These are phyloP conservation scores for Leptographium wingfieldii DNA, from an alignment of 2,329 filamentous ascomycete species.

Conservation along the genomic window DNA sequence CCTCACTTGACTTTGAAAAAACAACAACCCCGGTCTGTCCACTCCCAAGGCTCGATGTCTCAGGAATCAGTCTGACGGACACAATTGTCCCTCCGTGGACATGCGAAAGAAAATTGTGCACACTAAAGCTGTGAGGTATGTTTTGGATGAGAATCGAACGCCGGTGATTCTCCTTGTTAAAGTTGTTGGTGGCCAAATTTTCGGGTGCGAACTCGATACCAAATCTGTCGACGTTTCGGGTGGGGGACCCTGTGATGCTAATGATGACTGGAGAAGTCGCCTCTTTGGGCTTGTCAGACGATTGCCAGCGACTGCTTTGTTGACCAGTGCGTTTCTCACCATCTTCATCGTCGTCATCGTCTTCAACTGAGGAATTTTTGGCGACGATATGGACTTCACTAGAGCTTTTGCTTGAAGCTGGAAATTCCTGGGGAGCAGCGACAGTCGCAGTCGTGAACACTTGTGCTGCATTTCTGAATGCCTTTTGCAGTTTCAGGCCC, in stretches of 20 bases:
- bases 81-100: slow-evolving; percentile 9
- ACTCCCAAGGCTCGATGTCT: neutral
- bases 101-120: slow-evolving; percentile 8
- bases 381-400: neutral
- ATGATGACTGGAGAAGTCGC: slow-evolving; percentile 2
- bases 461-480: neutral
- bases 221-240: slow-evolving; percentile 4
- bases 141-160: slow-evolving; percentile 9
- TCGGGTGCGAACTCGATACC: slow-evolving; percentile 6
- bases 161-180: neutral
- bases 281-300: slow-evolving; percentile 2
- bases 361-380: too few relatives aligned
- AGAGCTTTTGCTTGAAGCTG: neutral
- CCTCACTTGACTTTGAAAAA: slow-evolving; percentile 7
- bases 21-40: slow-evolving; percentile 8
- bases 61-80: slow-evolving; percentile 1
- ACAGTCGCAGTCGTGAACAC: neutral
- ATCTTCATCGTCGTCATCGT: neutral
- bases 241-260: neutral
- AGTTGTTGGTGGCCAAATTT: neutral
- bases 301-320: neutral
- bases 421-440: neutral
- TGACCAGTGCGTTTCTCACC: neutral
- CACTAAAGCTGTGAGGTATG: slow-evolving; percentile 1
- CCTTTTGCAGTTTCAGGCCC: neutral